Evolutionary conservation across 768 basidiomycete species (phyloP).

Genomic region (Chalciporus piperatus): DNA sequence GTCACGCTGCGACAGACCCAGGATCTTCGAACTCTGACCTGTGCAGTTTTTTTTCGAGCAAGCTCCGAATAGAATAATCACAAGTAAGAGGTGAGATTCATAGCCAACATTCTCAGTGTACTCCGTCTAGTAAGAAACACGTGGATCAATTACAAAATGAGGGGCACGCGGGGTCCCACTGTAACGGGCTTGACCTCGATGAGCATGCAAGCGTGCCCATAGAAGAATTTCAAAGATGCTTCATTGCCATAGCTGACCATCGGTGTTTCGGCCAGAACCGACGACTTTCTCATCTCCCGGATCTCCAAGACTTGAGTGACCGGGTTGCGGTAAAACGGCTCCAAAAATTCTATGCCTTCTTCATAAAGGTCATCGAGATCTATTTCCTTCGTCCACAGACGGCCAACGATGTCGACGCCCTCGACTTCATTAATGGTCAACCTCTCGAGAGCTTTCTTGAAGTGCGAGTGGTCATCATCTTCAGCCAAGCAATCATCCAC

Average conservation of each 20-base stretch:
- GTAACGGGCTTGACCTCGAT: neutral
- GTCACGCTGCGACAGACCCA: too few species aligned
- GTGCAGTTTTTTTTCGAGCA: too few species aligned
- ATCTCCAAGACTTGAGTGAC: neutral
- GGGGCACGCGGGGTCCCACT: too few species aligned
- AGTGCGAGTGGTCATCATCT: neutral
- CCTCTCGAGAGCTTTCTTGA: neutral
- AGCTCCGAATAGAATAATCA: too few species aligned
- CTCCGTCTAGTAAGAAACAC: too few species aligned
- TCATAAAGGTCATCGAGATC: too few species aligned
- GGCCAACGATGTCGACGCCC: neutral
- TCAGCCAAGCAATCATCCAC: neutral
- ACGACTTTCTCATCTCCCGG: neutral
- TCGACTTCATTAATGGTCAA: neutral
- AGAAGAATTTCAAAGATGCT: neutral
- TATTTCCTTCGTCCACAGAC: too few species aligned
- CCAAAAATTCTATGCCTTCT: too few species aligned
- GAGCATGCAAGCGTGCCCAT: neutral
- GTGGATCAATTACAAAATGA: too few species aligned
- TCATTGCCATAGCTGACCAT: neutral
- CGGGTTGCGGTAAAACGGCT: neutral
- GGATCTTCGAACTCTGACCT: too few species aligned
- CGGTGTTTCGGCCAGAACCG: neutral
- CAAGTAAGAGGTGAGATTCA: too few species aligned
- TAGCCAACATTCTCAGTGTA: too few species aligned